Conservation (phyloP, 2,329 filamentous ascomycete species). For the Microsporum ferrugineum region DNA sequence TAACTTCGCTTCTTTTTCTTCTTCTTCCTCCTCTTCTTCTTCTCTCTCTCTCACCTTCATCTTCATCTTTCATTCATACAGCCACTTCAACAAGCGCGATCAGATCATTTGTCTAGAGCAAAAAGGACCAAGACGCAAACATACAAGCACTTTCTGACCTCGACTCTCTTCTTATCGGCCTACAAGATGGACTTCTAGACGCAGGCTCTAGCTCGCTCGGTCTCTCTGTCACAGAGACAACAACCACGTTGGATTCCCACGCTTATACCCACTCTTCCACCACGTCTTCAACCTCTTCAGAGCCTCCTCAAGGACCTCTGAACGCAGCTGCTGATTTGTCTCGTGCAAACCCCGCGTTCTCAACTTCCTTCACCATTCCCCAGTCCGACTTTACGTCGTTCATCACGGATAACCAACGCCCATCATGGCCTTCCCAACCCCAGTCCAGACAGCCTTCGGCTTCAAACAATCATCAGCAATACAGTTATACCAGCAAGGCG, state of each 20-base stretch:
- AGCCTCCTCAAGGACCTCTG: slow-evolving; percentile 32
- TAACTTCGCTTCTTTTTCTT: slow-evolving; percentile 6
- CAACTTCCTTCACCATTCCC: slow-evolving; percentile 20
- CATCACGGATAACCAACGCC: slow-evolving; percentile 39
- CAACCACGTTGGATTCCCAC: slow-evolving; percentile 32
- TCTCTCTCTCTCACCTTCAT: slow-evolving; percentile 11
- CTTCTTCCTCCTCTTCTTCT: slow-evolving; percentile 13
- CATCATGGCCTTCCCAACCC: slow-evolving; percentile 38
- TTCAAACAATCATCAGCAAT: slow-evolving; percentile 21
- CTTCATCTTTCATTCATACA: slow-evolving; percentile 7
- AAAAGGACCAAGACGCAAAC: not conserved
- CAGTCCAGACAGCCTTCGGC: slow-evolving; percentile 34
- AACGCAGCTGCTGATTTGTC: slow-evolving; percentile 33
- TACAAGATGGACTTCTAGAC: slow-evolving; percentile 31
- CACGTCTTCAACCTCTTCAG: slow-evolving; percentile 26
- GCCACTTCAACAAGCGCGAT: not conserved
- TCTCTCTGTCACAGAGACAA: slow-evolving; percentile 25
- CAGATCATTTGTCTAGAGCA: too few species aligned
- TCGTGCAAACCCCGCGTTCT: slow-evolving; percentile 32
- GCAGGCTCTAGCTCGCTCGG: slow-evolving; percentile 17
- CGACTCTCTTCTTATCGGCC: slow-evolving; percentile 12
- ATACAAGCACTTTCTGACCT: not conserved
- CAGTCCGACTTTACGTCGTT: slow-evolving; percentile 37
- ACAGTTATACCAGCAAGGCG: slow-evolving; percentile 18
- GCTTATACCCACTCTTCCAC: slow-evolving; percentile 17